Evolutionary conservation across 202 grass and related monocot species (phyloP), one percentile per base, ranked within the genome.

Genomic region (Zizania palustris): DNA sequence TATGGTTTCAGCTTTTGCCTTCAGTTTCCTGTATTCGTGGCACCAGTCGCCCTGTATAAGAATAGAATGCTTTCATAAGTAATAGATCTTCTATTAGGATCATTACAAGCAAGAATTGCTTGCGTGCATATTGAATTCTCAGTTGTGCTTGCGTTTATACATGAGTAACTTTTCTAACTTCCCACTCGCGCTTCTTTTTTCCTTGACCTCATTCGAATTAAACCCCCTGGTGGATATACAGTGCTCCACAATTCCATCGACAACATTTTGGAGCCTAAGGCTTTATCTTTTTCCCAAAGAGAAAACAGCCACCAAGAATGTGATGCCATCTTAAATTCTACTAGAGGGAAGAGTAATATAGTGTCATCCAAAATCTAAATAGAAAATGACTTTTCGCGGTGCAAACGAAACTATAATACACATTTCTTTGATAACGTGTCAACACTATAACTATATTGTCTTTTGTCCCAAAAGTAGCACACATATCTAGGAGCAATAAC

Each of bases 1-100:
- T 89, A 99, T 90, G 1, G 92, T 91, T 59, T 99, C 92, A 46
- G 89, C 84, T 76, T 91, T 99, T 20, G 87, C 81, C 78, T 96
- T 96, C 49, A 99, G 65, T 84, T 89, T 92, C 68, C 82, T 85
- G 71, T 99, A 96, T 60, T 99, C 96, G 8, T 91, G 85, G 63
- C 88, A 91, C 96, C 92, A 99, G 55, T 89, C 91, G 34, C 66
- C 89, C 96, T 99, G 63, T 71, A 87, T 28, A 79, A 73, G 14
- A 60, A 93, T 80, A 67, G 19, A 75, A 63, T 4, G 73, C 35
- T 49, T 28, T 12, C 16, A 38, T 76, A 59, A 76, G n/a, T 76
- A 60, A 20, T 28, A 2, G 51, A 60, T 21, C 44, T 69, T 60
- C 15, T 43, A 39, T 39, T 69, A 60, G 11, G 22, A 20, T 45